These are phyloP conservation scores for Metschnikowia lachancei DNA, from an alignment of 805 yeast genomes.

Conservation along the genomic window DNA sequence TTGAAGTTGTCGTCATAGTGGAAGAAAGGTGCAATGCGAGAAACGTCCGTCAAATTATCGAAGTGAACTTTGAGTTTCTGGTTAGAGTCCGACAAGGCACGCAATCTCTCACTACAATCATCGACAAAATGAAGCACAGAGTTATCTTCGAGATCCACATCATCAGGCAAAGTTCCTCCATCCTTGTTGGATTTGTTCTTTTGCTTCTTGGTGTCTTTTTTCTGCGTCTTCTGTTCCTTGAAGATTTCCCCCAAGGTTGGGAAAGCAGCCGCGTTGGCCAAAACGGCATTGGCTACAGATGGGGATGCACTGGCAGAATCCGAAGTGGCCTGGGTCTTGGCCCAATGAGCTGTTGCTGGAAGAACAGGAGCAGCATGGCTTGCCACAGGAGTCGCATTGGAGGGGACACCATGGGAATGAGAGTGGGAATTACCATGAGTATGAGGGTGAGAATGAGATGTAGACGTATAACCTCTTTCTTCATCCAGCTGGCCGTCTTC, in stretches of 20 bases:
- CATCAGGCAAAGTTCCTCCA: constrained; percentile 43
- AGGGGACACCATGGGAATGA: constrained; percentile 1
- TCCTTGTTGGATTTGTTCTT: constrained; percentile 34
- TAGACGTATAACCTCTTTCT: constrained; percentile 7
- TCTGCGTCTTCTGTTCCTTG: constrained; percentile 35
- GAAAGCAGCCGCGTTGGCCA: constrained; percentile 53
- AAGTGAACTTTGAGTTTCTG: constrained; percentile 42
- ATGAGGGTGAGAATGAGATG: neutral
- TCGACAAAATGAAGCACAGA: constrained; percentile 49
- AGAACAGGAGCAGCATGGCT: constrained; percentile 41
- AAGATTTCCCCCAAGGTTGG: constrained; percentile 54
- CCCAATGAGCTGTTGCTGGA: constrained; percentile 52
- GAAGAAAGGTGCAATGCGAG: constrained; percentile 44
- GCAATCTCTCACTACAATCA: constrained; percentile 44
- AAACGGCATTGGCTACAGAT: constrained; percentile 32
- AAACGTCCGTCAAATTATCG: constrained; percentile 26
- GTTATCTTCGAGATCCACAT: constrained; percentile 46
- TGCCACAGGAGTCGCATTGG: constrained; percentile 11
- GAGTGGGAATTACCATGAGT: no score
- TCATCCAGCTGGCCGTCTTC: constrained; percentile 15
- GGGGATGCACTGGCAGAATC: constrained; percentile 37
- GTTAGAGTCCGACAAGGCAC: constrained; percentile 33
- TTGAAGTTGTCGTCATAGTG: constrained; percentile 39
- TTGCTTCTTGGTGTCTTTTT: constrained; percentile 29
- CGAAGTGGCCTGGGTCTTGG: constrained; percentile 23